Percentiles rank a stretch among this genome's conserved stretches.
Conservation (phyloP, 768 basidiomycete genomes). For the Suillus tomentosus region DNA sequence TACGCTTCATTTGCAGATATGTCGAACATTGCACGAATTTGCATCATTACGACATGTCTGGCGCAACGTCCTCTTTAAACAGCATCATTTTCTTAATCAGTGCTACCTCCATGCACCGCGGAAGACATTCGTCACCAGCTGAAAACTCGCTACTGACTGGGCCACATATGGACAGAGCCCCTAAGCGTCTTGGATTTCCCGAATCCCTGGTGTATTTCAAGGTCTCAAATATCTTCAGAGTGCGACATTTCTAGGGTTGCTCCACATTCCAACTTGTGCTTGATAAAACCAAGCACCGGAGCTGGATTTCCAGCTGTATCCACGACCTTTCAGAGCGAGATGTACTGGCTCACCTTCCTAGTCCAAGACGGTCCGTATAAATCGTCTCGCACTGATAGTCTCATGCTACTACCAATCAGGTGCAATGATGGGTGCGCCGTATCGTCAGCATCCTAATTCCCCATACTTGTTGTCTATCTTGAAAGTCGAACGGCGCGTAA, state of each 20-base stretch:
- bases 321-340: slow-evolving; percentile 26
- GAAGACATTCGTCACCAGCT: slow-evolving; percentile 24
- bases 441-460: background rate
- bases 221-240: slow-evolving; percentile 32
- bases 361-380: slow-evolving; percentile 32
- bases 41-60: slow-evolving; percentile 30
- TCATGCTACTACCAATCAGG: slow-evolving; percentile 30
- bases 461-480: background rate
- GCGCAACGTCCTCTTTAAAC: slow-evolving; percentile 20
- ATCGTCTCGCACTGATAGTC: slow-evolving; percentile 31
- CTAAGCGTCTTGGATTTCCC: slow-evolving; percentile 21
- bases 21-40: slow-evolving; percentile 26
- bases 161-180: background rate
- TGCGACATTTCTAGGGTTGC: slow-evolving; percentile 31
- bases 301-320: slow-evolving; percentile 21
- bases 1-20: slow-evolving; percentile 22
- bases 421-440: slow-evolving; percentile 26
- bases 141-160: slow-evolving; percentile 17
- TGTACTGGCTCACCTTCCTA: slow-evolving; percentile 28
- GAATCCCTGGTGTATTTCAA: slow-evolving; percentile 29
- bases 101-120: slow-evolving; percentile 22
- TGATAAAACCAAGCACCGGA: slow-evolving; percentile 24
- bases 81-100: slow-evolving; percentile 27
- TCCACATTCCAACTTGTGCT: slow-evolving; percentile 34
- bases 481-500: too few species aligned